Base-by-base conservation (phyloP, 2,329 filamentous ascomycete species). In the Sclerotinia glacialis region DNA sequence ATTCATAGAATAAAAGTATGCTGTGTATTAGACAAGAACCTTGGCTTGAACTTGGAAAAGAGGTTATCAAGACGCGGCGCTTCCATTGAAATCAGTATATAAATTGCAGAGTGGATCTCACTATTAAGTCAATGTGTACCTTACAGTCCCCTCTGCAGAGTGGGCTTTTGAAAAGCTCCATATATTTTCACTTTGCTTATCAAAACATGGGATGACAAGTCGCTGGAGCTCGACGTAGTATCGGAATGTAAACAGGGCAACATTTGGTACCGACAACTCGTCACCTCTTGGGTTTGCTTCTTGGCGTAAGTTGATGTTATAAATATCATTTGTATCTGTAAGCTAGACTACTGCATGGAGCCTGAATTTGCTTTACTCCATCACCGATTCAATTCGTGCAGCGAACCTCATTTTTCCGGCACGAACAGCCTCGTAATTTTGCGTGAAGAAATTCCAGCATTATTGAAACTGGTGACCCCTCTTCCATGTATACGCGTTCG, bases 81-180 rank as follows among this genome's bases (percentile, higher is more conserved):
- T 61, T 49, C 31, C 44, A 52, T 52, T 18, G n/a, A 23, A 21
- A n/a, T 50, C 9, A 14, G 21, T 46, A 52, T 49, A n/a, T 49
- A 28, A 52, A 62, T 26, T 40, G 2, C 16, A 50, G 31, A 52
- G 47, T 40, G 59, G 31, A 52, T 52, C 59, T 61, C 59, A 50
- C 23, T 18, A 50, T 18, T 18, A 28, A 52, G 8, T 47, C 21
- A 23, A 28, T 42, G 23, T 59, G 7, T 23, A 12, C n/a, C 31
- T 37, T 31, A 54, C 34, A 37, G 34, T 37, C 11, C 28, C 16
- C 11, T 37, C 52, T 37, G 21, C 52, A 54, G 34, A 37, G 31
- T 37, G 52, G 14, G 52, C 31, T 37, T 23, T 14, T 16, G 4
- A 9, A 1, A 37, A 54, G 31, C 37, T 42, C 23, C 55, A 44